Evolutionary conservation across 345 rosid species (phyloP).

Genomic region (Eucalyptus cloeziana): DNA sequence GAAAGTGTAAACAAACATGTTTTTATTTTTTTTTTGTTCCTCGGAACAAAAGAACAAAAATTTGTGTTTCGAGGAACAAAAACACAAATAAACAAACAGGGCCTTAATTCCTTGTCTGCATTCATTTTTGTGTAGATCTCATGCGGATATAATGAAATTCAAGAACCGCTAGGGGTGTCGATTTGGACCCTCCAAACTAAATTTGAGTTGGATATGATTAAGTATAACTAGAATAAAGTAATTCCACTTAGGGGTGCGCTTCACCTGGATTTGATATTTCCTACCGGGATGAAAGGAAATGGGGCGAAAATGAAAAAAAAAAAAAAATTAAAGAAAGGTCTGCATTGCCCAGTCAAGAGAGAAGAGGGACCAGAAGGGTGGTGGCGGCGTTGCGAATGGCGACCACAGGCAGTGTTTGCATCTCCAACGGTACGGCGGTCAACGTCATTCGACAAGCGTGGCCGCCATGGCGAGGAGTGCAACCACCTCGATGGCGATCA

Average conservation of each 20-base stretch:
- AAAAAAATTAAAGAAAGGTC: background rate
- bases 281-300: no score
- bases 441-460: background rate
- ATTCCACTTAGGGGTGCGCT: background rate
- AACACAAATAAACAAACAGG: no score
- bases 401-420: background rate
- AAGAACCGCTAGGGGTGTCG: accelerated
- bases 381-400: background rate
- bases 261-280: no score
- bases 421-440: background rate
- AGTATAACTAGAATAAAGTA: background rate
- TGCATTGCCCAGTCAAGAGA: background rate
- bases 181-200: background rate
- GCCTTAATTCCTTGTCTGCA: background rate
- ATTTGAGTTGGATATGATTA: background rate
- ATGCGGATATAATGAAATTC: accelerated
- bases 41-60: no score
- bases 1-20: no score
- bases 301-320: no score
- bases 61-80: no score
- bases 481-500: background rate
- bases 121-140: background rate
- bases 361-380: background rate
- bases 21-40: no score
- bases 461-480: background rate